These are phyloP conservation scores for Coemansia umbellata DNA, from an alignment of 192 early-diverging fungal species.

Conservation along the genomic window DNA sequence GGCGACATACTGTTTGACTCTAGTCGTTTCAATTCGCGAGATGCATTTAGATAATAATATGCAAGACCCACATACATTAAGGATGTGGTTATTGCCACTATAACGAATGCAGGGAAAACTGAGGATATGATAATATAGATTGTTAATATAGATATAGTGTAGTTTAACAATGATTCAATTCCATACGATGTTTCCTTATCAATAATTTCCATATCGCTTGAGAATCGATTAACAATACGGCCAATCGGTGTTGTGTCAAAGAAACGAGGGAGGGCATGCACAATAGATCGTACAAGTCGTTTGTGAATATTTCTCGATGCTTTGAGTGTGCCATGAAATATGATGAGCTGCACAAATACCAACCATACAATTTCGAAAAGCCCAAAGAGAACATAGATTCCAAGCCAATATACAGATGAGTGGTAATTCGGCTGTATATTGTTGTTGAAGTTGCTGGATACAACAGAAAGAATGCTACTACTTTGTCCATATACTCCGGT, in stretches of 20 bases:
- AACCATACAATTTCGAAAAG: constrained; percentile 42
- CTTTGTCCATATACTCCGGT: no score
- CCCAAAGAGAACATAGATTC: constrained; percentile 47
- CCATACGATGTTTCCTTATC: constrained; percentile 56
- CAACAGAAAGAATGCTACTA: no score
- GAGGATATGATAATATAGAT: constrained; percentile 54
- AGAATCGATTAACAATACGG: constrained; percentile 78
- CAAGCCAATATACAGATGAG: constrained; percentile 54
- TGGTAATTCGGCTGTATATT: background rate
- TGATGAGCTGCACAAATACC: background rate
- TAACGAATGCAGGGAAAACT: constrained; percentile 66
- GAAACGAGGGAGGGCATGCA: constrained; percentile 71
- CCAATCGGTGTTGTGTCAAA: constrained; percentile 82
- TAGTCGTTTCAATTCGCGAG: constrained; percentile 84
- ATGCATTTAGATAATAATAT: constrained; percentile 64
- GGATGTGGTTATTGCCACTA: constrained; percentile 56
- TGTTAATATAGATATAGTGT: constrained; percentile 45
- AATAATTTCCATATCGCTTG: constrained; percentile 72
- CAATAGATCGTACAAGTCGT: constrained; percentile 18
- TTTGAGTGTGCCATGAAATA: constrained; percentile 28
- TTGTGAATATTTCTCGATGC: constrained; percentile 51
- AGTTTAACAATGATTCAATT: constrained; percentile 44
- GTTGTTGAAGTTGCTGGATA: no score
- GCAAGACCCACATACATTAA: constrained; percentile 61
- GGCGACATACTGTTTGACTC: constrained; percentile 73